phyloP scores from a whole-genome alignment of 306 rosid species.

The Begonia fuchsioides region DNA sequence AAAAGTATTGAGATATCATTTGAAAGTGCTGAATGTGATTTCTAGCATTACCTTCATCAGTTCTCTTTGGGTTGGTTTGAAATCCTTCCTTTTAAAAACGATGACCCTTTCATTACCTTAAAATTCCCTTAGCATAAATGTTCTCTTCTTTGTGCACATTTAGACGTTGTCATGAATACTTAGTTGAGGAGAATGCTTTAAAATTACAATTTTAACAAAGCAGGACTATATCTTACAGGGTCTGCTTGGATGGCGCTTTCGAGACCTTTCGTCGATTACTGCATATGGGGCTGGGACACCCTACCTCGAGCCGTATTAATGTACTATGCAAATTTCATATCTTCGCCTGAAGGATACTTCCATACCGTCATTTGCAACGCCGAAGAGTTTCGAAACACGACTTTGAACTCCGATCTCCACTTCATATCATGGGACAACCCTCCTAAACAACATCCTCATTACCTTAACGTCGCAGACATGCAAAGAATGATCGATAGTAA shows the following conservation, averaged over 20 bases:
- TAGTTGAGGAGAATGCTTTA: too few relatives aligned
- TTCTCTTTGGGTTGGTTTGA: too few relatives aligned
- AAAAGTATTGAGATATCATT: too few relatives aligned
- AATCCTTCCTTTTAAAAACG: too few relatives aligned
- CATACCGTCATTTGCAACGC: conserved; percentile 86
- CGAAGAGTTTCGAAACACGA: conserved; percentile 71
- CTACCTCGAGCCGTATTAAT: conserved; percentile 72
- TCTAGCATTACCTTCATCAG: too few relatives aligned
- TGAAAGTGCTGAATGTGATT: too few relatives aligned
- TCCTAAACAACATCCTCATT: conserved; percentile 93
- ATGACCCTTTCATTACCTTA: too few relatives aligned
- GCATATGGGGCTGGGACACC: conserved; percentile 98
- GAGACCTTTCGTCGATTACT: conserved; percentile 67
- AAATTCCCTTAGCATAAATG: too few relatives aligned
- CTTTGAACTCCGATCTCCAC: conserved; percentile 78
- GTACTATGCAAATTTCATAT: conserved; percentile 79
- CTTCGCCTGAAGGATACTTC: conserved; percentile 89
- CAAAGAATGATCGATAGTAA: conserved; percentile 48
- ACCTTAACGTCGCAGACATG: conserved; percentile 53
- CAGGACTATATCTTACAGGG: conserved; percentile 28
- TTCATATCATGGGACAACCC: conserved; percentile 92
- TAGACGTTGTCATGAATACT: too few relatives aligned
- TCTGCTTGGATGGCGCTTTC: conserved; percentile 97
- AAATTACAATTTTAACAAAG: conserved; percentile 2
- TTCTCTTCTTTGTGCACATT: too few relatives aligned